Conservation (phyloP, 345 rosid species). For the Citrus inodora region DNA sequence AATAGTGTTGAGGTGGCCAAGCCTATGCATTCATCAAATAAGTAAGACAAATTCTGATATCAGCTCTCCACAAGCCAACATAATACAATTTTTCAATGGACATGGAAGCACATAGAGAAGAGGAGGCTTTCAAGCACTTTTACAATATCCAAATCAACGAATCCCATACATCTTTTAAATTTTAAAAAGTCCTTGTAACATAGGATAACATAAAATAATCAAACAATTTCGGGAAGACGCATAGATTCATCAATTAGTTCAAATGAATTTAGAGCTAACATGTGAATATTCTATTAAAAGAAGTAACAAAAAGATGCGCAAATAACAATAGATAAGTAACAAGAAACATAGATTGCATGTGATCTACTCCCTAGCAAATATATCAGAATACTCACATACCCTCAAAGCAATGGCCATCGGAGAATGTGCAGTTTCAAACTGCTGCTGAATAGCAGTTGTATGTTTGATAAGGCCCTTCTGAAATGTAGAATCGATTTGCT, state of each 20-base stretch:
- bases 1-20: not conserved
- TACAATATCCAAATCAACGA: not conserved
- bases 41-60: not conserved
- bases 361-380: not conserved
- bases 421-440: conserved; percentile 61
- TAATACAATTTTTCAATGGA: not conserved
- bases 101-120: not conserved
- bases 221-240: not conserved
- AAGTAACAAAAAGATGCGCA: not conserved
- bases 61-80: not conserved
- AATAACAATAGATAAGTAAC: not conserved
- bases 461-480: conserved; percentile 60
- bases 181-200: not conserved
- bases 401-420: conserved; percentile 52
- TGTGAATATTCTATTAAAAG: not conserved
- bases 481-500: conserved; percentile 60
- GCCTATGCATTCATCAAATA: not conserved
- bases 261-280: not conserved
- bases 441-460: conserved; percentile 62
- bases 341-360: not conserved
- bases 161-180: not conserved
- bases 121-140: not conserved
- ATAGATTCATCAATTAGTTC: not conserved
- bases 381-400: conserved; percentile 35
- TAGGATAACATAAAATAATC: not conserved